A percentile compares a stretch with the other conserved stretches of the same genome.
phyloP scores from a whole-genome alignment of 176 grass and related monocot genomes.

The Tillandsia leiboldiana region DNA sequence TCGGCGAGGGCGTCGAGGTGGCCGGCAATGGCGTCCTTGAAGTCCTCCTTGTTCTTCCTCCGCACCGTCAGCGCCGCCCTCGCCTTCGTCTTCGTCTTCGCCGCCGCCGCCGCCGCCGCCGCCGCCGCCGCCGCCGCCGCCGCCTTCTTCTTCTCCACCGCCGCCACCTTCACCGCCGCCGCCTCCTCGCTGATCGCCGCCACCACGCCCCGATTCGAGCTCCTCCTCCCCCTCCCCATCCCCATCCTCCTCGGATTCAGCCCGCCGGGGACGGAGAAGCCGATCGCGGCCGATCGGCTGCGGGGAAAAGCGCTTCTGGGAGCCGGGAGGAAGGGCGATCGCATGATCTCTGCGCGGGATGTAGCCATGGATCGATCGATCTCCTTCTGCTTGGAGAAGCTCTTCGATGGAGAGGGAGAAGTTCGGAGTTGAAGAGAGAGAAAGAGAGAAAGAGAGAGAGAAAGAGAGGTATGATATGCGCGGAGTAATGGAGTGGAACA shows the following conservation, averaged over 20 bases:
- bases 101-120: conserved; percentile 3
- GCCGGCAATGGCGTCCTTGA: conserved; percentile 69
- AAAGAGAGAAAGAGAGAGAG: no score
- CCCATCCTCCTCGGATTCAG: not conserved
- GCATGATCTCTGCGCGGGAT: conserved; percentile 33
- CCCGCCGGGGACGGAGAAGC: conserved; percentile 22
- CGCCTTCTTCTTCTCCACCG: conserved; percentile 10
- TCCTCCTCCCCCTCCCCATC: not conserved
- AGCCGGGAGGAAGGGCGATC: conserved; percentile 1
- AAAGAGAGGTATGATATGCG: no score
- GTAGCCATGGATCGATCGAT: conserved; percentile 19
- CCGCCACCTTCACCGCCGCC: conserved; percentile 20
- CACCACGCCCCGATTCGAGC: conserved; percentile 20
- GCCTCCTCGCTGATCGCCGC: conserved; percentile 80
- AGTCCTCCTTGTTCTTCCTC: conserved; percentile 91
- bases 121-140: not conserved
- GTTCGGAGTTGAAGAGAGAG: not conserved
- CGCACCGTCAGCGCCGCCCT: conserved; percentile 84
- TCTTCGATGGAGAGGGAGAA: not conserved
- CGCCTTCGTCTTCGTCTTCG: conserved; percentile 33
- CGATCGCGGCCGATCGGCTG: conserved; percentile 26
- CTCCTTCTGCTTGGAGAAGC: not conserved
- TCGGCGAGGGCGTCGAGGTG: conserved; percentile 78
- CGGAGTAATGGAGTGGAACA: no score
- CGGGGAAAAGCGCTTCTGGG: not conserved